Percentiles rank a stretch among this genome's conserved stretches.
phyloP scores from a whole-genome alignment of 176 grass and related monocot genomes.

The Aegilops bicornis region DNA sequence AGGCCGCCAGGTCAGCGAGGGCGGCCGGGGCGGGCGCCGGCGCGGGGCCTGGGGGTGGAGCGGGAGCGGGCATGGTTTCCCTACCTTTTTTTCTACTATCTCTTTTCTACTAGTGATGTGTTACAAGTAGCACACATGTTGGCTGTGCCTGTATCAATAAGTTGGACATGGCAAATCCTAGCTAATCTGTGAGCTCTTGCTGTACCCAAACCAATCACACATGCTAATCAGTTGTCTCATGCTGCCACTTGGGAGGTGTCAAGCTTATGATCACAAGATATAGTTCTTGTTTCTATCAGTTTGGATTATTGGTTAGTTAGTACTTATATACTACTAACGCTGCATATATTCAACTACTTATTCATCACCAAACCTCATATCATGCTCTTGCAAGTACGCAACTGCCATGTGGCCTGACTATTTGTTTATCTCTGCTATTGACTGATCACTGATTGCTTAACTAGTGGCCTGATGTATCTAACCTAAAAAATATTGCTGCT shows the following conservation, averaged over 20 bases:
- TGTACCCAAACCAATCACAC: constrained; percentile 22
- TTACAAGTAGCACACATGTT: constrained; percentile 3
- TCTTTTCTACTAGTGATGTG: no score
- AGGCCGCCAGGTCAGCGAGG: no score
- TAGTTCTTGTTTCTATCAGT: not conserved
- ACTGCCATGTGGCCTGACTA: constrained; percentile 5
- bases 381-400: not conserved
- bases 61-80: no score
- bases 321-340: not conserved
- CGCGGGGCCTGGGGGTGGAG: no score
- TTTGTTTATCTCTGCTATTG: constrained; percentile 20
- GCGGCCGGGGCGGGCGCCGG: no score
- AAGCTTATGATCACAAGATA: constrained; percentile 1
- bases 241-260: not conserved
- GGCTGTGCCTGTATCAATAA: constrained; percentile 14
- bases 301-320: not conserved
- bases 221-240: constrained; percentile 12
- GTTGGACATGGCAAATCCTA: constrained; percentile 20
- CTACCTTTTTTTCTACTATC: no score
- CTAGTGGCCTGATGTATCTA: not conserved
- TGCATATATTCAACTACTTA: not conserved
- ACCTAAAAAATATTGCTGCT: not conserved
- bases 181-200: constrained; percentile 1
- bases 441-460: not conserved
- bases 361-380: constrained; percentile 26